These are phyloP conservation scores for Trichosporon faecale DNA, from an alignment of 1,284 basidiomycete genomes.

Conservation along the genomic window DNA sequence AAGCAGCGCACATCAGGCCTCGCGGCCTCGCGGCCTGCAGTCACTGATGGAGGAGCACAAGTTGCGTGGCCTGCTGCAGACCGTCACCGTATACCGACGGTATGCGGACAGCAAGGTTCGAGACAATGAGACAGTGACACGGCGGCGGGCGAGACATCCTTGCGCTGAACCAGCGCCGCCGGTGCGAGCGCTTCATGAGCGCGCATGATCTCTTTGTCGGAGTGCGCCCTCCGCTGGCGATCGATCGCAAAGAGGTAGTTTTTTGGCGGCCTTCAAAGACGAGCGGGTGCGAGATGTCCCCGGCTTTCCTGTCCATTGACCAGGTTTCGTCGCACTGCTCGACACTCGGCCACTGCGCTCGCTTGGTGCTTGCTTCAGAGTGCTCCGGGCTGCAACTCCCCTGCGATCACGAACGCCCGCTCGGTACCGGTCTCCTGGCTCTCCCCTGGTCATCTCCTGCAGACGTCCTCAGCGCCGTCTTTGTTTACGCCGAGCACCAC, in stretches of 20 bases:
- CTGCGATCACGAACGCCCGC: too few relatives aligned
- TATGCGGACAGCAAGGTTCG: neutral
- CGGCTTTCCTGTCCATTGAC: neutral
- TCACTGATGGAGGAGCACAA: neutral
- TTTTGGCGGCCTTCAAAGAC: neutral
- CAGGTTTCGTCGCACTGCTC: too few relatives aligned
- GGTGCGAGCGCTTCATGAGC: neutral
- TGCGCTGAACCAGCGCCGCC: neutral
- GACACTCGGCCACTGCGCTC: too few relatives aligned
- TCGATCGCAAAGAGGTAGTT: neutral
- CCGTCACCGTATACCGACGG: neutral
- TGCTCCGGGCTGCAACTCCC: constrained; percentile 1
- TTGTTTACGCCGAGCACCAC: neutral
- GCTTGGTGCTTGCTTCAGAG: constrained; percentile 5
- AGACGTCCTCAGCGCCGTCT: neutral
- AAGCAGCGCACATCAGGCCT: neutral
- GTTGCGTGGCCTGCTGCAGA: neutral
- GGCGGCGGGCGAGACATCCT: neutral
- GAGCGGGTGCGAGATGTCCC: neutral
- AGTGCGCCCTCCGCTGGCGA: neutral
- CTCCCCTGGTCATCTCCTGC: neutral
- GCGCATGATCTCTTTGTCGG: constrained; percentile 1
- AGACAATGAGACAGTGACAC: neutral
- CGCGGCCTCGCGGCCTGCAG: neutral
- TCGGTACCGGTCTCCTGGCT: neutral